A percentile compares a stretch with the other conserved stretches of the same genome.
phyloP scores from a whole-genome alignment of 2,329 filamentous ascomycete species.

The Pseudogymnoascus sp. region DNA sequence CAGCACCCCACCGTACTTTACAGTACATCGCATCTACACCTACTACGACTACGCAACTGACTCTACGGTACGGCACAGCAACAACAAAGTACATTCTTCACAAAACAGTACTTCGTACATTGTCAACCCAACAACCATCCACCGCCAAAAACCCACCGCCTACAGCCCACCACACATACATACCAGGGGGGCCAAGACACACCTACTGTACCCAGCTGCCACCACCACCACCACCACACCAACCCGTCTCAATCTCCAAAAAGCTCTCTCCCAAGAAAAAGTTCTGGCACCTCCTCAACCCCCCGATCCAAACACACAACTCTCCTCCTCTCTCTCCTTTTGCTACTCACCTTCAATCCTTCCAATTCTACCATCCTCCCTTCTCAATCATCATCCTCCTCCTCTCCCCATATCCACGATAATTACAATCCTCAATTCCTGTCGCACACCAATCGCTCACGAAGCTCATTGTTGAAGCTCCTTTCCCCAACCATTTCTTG shows the following conservation, averaged over 20 bases:
- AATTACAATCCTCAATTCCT: slow-evolving; percentile 3
- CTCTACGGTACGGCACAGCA: not conserved
- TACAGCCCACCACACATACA: not conserved
- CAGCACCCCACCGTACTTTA: not conserved
- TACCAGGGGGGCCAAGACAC: not conserved
- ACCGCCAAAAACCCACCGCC: not conserved
- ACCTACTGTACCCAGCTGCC: not conserved
- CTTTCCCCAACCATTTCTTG: slow-evolving; percentile 3
- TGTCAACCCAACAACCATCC: not conserved
- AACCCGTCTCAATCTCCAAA: not conserved
- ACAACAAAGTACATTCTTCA: not conserved
- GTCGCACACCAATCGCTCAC: not conserved
- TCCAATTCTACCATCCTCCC: not conserved
- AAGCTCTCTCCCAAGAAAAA: not conserved
- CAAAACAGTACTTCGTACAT: not conserved
- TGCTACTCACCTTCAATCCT: not conserved
- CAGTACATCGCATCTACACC: not conserved
- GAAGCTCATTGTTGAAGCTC: slow-evolving; percentile 2
- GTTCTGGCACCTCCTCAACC: not conserved
- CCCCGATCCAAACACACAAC: not conserved
- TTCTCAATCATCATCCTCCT: not conserved
- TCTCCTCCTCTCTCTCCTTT: not conserved
- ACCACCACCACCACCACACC: not conserved
- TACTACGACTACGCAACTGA: not conserved
- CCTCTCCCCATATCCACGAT: not conserved